These are phyloP conservation scores for Pleurotus salmoneostramineus DNA, from an alignment of 768 basidiomycete species.

Conservation along the genomic window DNA sequence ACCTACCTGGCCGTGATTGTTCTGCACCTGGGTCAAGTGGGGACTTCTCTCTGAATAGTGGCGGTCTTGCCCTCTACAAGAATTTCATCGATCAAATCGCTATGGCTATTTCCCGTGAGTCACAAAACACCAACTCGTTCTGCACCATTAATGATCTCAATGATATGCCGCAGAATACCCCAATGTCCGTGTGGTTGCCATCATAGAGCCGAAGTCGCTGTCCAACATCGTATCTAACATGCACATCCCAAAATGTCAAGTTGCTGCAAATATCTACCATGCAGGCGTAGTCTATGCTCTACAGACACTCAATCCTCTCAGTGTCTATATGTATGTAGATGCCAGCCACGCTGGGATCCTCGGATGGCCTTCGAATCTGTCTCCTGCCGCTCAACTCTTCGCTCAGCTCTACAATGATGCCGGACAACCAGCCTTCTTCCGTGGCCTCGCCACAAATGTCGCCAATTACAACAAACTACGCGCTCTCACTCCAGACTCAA, in stretches of 20 bases:
- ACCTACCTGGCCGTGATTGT: slow-evolving; percentile 67
- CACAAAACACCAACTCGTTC: background rate
- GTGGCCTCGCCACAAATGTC: slow-evolving; percentile 56
- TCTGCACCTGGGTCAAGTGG: slow-evolving; percentile 62
- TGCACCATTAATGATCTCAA: slow-evolving; percentile 4
- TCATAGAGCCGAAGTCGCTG: slow-evolving; percentile 64
- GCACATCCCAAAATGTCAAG: slow-evolving; percentile 50
- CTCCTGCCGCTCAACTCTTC: slow-evolving; percentile 55
- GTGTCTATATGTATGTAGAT: slow-evolving; percentile 60
- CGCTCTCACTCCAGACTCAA: slow-evolving; percentile 18
- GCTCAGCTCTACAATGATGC: slow-evolving; percentile 42
- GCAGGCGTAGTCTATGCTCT: slow-evolving; percentile 52
- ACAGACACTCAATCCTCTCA: slow-evolving; percentile 47
- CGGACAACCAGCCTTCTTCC: slow-evolving; percentile 49
- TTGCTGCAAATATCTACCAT: slow-evolving; percentile 49
- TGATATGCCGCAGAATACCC: slow-evolving; percentile 37
- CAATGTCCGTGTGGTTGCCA: slow-evolving; percentile 57
- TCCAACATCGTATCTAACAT: slow-evolving; percentile 69
- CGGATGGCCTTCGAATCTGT: slow-evolving; percentile 63
- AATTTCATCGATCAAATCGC: slow-evolving; percentile 61
- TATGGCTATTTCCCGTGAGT: slow-evolving; percentile 47
- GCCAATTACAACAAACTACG: slow-evolving; percentile 32
- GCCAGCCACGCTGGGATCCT: slow-evolving; percentile 65
- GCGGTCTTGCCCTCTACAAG: slow-evolving; percentile 51
- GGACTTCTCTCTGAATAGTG: slow-evolving; percentile 56